A percentile compares a stretch with the other conserved stretches of the same genome.
Conservation (phyloP, 768 basidiomycete genomes). For the Postia placenta region DNA sequence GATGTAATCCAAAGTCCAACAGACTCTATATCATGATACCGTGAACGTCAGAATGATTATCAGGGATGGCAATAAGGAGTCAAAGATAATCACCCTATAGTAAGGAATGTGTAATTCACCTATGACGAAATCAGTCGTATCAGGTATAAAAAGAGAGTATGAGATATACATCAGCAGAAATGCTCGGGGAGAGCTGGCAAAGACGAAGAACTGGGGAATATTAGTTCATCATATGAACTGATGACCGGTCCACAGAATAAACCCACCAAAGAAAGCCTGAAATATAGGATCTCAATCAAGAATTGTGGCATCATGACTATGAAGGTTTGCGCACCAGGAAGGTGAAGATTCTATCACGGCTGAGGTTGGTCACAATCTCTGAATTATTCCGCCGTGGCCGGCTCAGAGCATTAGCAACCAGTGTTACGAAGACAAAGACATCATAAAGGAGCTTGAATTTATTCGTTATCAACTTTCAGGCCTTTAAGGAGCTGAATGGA, state of each 20-base stretch:
- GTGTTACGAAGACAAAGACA: neutral
- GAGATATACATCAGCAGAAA: neutral
- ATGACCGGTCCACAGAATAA: neutral
- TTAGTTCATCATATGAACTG: neutral
- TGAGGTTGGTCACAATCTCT: neutral
- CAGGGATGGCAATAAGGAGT: no score
- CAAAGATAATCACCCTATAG: neutral
- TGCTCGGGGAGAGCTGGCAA: neutral
- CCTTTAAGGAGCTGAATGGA: neutral
- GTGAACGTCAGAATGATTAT: neutral
- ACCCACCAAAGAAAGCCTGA: neutral
- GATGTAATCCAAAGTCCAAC: neutral
- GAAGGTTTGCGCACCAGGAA: neutral
- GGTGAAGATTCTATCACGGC: neutral
- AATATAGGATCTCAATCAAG: neutral
- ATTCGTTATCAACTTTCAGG: neutral
- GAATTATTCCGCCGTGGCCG: neutral
- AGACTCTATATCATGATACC: neutral
- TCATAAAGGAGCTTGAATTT: constrained; percentile 1
- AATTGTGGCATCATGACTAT: neutral
- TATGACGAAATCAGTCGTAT: neutral
- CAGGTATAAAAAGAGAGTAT: neutral
- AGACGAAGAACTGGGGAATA: neutral
- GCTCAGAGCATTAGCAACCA: constrained; percentile 1
- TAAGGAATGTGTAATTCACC: neutral